Base-by-base conservation (phyloP, 2,329 filamentous ascomycete species). In the Colletotrichum tamarilloi region DNA sequence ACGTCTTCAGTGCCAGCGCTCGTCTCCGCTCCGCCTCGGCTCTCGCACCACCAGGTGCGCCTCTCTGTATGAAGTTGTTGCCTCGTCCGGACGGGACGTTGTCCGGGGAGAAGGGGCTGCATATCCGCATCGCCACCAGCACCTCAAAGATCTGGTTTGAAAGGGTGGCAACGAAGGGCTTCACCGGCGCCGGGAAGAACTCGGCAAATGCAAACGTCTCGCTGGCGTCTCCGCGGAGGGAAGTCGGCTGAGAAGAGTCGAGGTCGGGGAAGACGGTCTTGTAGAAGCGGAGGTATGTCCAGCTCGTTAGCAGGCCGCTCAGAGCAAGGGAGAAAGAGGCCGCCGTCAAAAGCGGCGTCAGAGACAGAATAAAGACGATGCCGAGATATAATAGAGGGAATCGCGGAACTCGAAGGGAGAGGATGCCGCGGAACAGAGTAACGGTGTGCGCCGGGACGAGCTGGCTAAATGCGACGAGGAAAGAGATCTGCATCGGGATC, bases 381-480 rank as follows among this genome's bases (percentile, higher is more conserved):
- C 91, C 86, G 88, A 98, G 81, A 91, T 93, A 87, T 85, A 97
- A 75, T 85, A 97, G 85, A 12, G 90, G 91, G 77, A 92, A 91
- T 60, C 89, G 86, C 22, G 91, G 91, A 67, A 99, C 95, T 77
- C 96, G 94, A 82, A 98, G 91, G 73, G 97, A 97, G 72, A 98
- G 82, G 74, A 98, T 86, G 76, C 95, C 95, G 76, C 93, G 93
- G 85, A 98, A 96, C 72, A 99, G 90, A 5, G 96, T 97, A 66
- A 98, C 96, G 12, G 97, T 99, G 83, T 99, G 97, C 75, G 98
- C 95, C 26, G 97, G 97, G 46, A 98, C 93, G 62, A 99, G 94
- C 84, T 99, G 97, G 85, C 97, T 98, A 85, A 98, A 98, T 67
- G 96, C 94, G 78, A 98, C 94, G 74, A 99, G 93, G 85, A 98